Conservation (phyloP, 495 filamentous ascomycete species). For the Lophiostoma macrostomum region DNA sequence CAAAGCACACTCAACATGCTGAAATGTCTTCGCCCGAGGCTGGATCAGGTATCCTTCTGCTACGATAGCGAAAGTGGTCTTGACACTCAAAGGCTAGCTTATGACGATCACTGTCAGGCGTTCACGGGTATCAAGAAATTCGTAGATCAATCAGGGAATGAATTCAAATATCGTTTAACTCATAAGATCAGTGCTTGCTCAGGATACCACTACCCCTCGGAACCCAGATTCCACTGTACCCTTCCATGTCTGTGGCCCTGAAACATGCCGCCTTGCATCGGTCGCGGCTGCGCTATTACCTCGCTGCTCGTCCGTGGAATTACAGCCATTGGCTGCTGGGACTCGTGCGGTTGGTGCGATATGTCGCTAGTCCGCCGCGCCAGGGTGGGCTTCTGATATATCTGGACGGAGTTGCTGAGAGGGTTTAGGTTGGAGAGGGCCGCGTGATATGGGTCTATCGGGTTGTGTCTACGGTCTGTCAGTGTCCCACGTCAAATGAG, state of each 20-base stretch:
- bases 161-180: background rate
- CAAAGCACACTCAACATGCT: too few species aligned
- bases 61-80: too few species aligned
- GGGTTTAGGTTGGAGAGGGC: background rate
- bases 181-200: too few species aligned
- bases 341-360: slow-evolving; percentile 1
- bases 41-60: too few species aligned
- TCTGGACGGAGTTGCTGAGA: background rate
- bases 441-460: slow-evolving; percentile 1
- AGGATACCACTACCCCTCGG: slow-evolving; percentile 26
- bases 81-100: too few species aligned
- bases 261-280: slow-evolving; percentile 7
- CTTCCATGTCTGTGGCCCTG: background rate
- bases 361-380: slow-evolving; percentile 7
- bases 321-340: background rate
- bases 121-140: too few species aligned
- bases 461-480: background rate
- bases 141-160: too few species aligned
- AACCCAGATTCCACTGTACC: slow-evolving; percentile 29
- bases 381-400: background rate
- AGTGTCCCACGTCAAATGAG: background rate
- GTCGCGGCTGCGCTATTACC: slow-evolving; percentile 12
- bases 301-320: slow-evolving; percentile 23
- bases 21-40: too few species aligned
- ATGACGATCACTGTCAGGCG: too few species aligned